A percentile compares a stretch with the other conserved stretches of the same genome.
Conservation (phyloP, 2,329 filamentous ascomycete species). For the Paecilomyces fulvus region DNA sequence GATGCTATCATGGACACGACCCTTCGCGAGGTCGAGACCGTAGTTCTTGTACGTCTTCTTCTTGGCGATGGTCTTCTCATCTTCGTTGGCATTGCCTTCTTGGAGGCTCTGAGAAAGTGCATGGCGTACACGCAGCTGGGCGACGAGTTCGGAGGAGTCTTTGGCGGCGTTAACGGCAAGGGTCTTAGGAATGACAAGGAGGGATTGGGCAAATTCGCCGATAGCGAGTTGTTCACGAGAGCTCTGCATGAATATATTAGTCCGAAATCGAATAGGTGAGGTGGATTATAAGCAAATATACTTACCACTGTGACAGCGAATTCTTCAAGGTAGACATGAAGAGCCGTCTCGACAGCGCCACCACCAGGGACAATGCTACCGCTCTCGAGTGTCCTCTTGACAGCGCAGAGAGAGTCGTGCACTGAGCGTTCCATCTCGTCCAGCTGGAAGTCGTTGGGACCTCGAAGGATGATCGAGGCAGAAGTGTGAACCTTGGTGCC, state of each 20-base stretch:
- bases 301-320: slow-evolving; percentile 88
- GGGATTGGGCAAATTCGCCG: slow-evolving; percentile 89
- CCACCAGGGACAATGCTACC: slow-evolving; percentile 95
- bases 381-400: slow-evolving; percentile 94
- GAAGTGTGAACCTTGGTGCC: slow-evolving; percentile 91
- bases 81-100: slow-evolving; percentile 66
- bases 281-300: slow-evolving; percentile 10
- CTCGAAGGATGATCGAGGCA: slow-evolving; percentile 90
- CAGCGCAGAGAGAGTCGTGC: slow-evolving; percentile 91
- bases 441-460: slow-evolving; percentile 89
- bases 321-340: slow-evolving; percentile 98
- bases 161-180: slow-evolving; percentile 95
- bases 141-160: slow-evolving; percentile 89
- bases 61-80: slow-evolving; percentile 81
- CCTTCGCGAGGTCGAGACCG: slow-evolving; percentile 79
- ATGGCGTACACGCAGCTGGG: slow-evolving; percentile 88
- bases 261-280: neutral
- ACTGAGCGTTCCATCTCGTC: slow-evolving; percentile 99
- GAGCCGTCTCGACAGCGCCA: slow-evolving; percentile 93
- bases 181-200: slow-evolving; percentile 92
- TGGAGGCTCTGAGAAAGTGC: slow-evolving; percentile 87
- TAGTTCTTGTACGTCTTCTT: slow-evolving; percentile 99
- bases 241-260: slow-evolving; percentile 39
- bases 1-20: slow-evolving; percentile 84
- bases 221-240: slow-evolving; percentile 97